These are phyloP conservation scores for Crithidia acanthocephali DNA, from an alignment of 208 protist genomes.

Conservation along the genomic window DNA sequence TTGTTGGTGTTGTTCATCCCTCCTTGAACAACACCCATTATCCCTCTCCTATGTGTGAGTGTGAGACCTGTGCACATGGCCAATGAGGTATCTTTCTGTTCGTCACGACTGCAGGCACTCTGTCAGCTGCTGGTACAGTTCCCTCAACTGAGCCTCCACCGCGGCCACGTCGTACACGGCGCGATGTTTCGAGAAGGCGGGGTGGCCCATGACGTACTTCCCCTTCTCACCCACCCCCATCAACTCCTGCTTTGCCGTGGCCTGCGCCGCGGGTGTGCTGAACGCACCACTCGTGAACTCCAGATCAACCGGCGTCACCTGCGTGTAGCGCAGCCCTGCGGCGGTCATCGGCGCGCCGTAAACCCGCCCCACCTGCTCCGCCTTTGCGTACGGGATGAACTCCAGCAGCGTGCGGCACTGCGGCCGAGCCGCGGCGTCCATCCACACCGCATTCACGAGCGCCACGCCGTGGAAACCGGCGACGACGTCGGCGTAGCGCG, in stretches of 20 bases:
- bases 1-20: too few species aligned
- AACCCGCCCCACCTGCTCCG: slow-evolving; percentile 22
- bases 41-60: too few species aligned
- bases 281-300: slow-evolving; percentile 17
- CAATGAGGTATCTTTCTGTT: too few species aligned
- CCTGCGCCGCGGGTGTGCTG: slow-evolving; percentile 17
- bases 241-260: slow-evolving; percentile 26
- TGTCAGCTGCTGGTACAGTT: slow-evolving; percentile 25
- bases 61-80: too few species aligned
- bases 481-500: slow-evolving; percentile 53
- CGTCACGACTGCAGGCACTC: slow-evolving; percentile 18
- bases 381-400: slow-evolving; percentile 45
- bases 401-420: slow-evolving; percentile 43
- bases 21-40: too few species aligned
- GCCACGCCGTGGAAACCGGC: slow-evolving; percentile 48
- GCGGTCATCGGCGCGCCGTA: slow-evolving; percentile 21
- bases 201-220: slow-evolving; percentile 16
- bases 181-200: slow-evolving; percentile 33
- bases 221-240: slow-evolving; percentile 20
- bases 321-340: slow-evolving; percentile 31
- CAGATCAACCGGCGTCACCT: slow-evolving; percentile 34
- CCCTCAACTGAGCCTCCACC: slow-evolving; percentile 20
- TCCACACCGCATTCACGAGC: slow-evolving; percentile 47
- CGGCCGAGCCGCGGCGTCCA: slow-evolving; percentile 37
- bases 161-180: slow-evolving; percentile 20